A percentile compares a stretch with the other conserved stretches of the same genome.
phyloP scores from a whole-genome alignment of 2,329 filamentous ascomycete genomes.

The Diaporthe longicolla region DNA sequence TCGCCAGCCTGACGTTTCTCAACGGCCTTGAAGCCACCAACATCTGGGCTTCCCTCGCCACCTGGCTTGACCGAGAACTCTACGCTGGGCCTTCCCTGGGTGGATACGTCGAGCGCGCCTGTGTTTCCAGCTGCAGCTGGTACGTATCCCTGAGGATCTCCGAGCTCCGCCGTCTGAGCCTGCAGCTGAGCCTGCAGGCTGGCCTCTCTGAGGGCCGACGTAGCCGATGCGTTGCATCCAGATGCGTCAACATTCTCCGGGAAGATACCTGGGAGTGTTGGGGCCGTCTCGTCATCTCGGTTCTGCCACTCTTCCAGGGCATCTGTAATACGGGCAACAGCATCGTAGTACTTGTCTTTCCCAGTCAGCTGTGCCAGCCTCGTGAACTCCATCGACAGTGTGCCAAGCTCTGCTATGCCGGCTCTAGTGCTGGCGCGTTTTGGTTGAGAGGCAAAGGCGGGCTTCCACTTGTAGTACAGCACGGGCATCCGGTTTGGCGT shows the following conservation, averaged over 20 bases:
- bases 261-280: conserved; percentile 80
- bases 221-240: conserved; percentile 77
- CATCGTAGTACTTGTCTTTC: conserved; percentile 80
- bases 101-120: not conserved
- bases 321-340: conserved; percentile 87
- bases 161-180: conserved; percentile 48
- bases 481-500: conserved; percentile 95
- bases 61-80: conserved; percentile 49
- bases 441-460: conserved; percentile 72
- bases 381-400: conserved; percentile 90
- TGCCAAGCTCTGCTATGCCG: conserved; percentile 81
- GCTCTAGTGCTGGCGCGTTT: conserved; percentile 71
- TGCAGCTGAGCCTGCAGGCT: conserved; percentile 56
- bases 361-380: conserved; percentile 88
- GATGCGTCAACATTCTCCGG: conserved; percentile 83
- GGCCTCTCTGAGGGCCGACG: conserved; percentile 47
- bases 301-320: conserved; percentile 83
- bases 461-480: conserved; percentile 84
- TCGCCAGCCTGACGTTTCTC: conserved; percentile 26
- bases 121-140: conserved; percentile 41
- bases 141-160: conserved; percentile 50
- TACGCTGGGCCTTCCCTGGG: conserved; percentile 45
- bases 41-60: conserved; percentile 46
- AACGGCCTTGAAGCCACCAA: conserved; percentile 40
- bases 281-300: conserved; percentile 65